Base-by-base conservation (phyloP, 164 flowering plant genomes). In the Euptelea pleiosperma region DNA sequence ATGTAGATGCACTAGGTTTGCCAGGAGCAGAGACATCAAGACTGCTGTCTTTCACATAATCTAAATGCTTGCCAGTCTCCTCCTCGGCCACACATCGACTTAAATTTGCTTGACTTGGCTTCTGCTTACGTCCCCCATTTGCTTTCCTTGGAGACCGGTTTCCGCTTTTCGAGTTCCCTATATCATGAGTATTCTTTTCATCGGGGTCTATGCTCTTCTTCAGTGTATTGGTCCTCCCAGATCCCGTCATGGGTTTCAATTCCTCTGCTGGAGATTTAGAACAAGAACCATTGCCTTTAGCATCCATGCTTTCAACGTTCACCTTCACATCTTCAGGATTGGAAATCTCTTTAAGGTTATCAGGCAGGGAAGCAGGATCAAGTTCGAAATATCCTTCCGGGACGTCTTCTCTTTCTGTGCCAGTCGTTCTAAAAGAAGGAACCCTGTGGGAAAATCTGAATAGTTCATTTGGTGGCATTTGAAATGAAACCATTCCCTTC, bases 281-380 rank as follows among this genome's bases (percentile, higher is more conserved):
- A 36, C 48, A n/a, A n/a, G n/a, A 68, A 45, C 58, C 67, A 52
- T 37, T 6, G 30, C 10, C 33, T 24, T 14, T 47, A 30, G 31
- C 4, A 33, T 45, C 24, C 8, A 2, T 22, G 16, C 26, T 51
- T 54, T 21, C 49, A 44, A 21, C 16, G 29, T 54, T 61, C 5
- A 34, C 21, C n/a, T 58, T 51, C 37, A 60, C 35, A 65, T 37
- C 36, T 44, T 39, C 29, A 56, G 68, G 41, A 49, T 24, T 11
- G 4, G 24, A 19, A 37, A 57, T 8, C 14, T 36, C 52, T 41
- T 12, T 43, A 58, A 64, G 46, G 36, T 70, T 77, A 42, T 2
- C 15, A 15, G 86, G 88, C 43, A 85, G 30, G 43, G 82, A 68
- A 36, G 86, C 87, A 11, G 84, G 84, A 69, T 85, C 91, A 33